Evolutionary conservation across 176 grass and related monocot genomes (phyloP), one percentile per base, ranked within the genome.

Genomic region (Rhynchospora tenuis): DNA sequence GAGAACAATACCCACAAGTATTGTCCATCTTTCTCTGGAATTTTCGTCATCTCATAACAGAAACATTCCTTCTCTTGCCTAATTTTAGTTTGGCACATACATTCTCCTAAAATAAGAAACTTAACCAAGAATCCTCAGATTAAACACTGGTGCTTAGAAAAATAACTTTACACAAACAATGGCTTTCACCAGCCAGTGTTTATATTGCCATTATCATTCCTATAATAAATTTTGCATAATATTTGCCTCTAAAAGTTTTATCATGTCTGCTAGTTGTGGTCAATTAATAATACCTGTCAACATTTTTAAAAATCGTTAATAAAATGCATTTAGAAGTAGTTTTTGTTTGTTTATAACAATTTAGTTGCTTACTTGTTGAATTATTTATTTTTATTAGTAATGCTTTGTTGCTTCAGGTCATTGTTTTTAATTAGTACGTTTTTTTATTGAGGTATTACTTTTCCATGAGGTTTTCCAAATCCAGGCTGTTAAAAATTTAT

Each of bases 1-100:
- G 60, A 66, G 61, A 52, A 17, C 56, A 82, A 63, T 64, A 52
- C 62, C 23, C 13, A 65, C 78, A 81, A 81, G 56, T 15, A 81
- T 81, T 59, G 28, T 20, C 28, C 11, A 81, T 67, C 59, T 20
- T 82, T 81, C 47, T 61, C 23, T 50, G 59, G 59, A 12, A 82
- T 82, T 82, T 66, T 82, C 61, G 13, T 82, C 80, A 67, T 50
- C 61, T 48, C 60, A 82, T 67, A 50, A 66, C 79, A 64, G 66
- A 82, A 66, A 82, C 59, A 65, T 82, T 82, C 46, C 66, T 67
- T 67, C 61, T 22, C 33, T 64, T 82, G 43, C 56, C 57, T 81
- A 81, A 81, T 22, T 82, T 63, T 65, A 74, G 20, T 75, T 75
- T 16, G 71, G 22, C 44, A 48, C 22, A 7, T 73, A 9, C 4